Evolutionary conservation across 495 filamentous ascomycete genomes (phyloP), one percentile per base, ranked within the genome.

Genomic region (Annulohypoxylon stygium): DNA sequence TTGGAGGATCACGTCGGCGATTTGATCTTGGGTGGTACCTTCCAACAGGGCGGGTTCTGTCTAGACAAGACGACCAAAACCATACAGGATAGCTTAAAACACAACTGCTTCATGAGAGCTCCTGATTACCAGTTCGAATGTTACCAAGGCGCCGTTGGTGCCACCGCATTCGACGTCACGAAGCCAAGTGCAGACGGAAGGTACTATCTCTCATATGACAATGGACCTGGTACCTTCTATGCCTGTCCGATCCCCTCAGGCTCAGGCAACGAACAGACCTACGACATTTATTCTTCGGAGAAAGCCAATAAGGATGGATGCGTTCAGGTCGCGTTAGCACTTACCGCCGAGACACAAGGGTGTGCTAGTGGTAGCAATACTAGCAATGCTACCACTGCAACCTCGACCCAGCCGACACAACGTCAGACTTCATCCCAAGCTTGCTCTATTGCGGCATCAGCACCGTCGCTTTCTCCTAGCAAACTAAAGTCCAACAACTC

Each of bases 71-170:
- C 70, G 36, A 59, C 69, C 2, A 71, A 68, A 45, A 76, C 74
- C n/a, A 65, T 79, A 55, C 54, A 70, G n/a, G 78, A 79, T 58
- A 18, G 62, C 14, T 61, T 76, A 8, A 63, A 65, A 14, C 71
- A 78, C 47, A 69, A 71, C 41, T 79, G 78, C 73, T 78, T 78
- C 65, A 78, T 79, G 74, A 67, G 71, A 55, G 70, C 8, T 4
- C 78, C 78, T 8, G 54, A 57, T 6, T 64, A 74, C 37, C 68
- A 78, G 39, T 79, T 79, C 45, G 55, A 74, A 26, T 79, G 78
- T 37, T 75, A 75, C 33, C 71, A 75, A 16, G 76, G 76, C 36
- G 50, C 69, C 18, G 53, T 75, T 14, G 75, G 75, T 6, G 64
- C 54, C 20, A 79, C 72, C 7, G 48, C 43, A 37, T 79, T 79